These are phyloP conservation scores for Vigna reflexopilosa DNA, from an alignment of 306 rosid genomes.

Conservation along the genomic window DNA sequence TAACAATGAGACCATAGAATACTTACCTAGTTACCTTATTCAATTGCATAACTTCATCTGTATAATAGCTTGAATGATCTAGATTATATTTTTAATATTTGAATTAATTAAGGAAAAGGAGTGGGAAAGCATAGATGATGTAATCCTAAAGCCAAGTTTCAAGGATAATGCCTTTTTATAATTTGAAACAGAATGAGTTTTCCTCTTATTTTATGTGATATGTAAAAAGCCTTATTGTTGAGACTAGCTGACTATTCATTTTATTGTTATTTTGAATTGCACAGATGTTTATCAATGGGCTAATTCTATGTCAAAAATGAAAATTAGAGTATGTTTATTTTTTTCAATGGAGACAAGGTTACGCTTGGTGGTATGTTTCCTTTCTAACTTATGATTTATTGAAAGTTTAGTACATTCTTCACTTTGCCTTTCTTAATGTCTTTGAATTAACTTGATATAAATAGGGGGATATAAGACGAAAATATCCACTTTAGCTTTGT, in stretches of 20 bases:
- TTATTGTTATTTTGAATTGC: slow-evolving; percentile 27
- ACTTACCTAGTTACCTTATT: not conserved
- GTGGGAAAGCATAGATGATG: slow-evolving; percentile 1
- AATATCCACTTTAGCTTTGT: too few species aligned
- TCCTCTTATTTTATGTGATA: slow-evolving; percentile 27
- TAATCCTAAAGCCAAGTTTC: not conserved
- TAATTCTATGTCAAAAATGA: slow-evolving; percentile 76
- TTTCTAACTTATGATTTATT: slow-evolving; percentile 29
- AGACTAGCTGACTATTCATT: slow-evolving; percentile 7
- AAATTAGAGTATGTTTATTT: slow-evolving; percentile 79
- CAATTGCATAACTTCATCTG: not conserved
- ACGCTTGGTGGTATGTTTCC: slow-evolving; percentile 61
- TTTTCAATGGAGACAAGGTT: slow-evolving; percentile 86
- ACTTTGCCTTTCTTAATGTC: not conserved
- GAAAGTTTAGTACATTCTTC: not conserved
- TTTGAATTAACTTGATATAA: not conserved
- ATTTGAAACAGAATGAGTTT: not conserved
- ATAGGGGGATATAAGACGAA: not conserved
- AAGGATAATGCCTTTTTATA: slow-evolving; percentile 6
- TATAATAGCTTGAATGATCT: slow-evolving; percentile 14
- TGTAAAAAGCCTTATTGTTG: slow-evolving; percentile 30
- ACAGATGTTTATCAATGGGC: slow-evolving; percentile 96
- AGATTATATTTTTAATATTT: not conserved
- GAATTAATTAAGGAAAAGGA: not conserved
- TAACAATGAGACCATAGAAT: not conserved